Evolutionary conservation across 1,284 basidiomycete species (phyloP).

Genomic region (Malassezia cuniculi): DNA sequence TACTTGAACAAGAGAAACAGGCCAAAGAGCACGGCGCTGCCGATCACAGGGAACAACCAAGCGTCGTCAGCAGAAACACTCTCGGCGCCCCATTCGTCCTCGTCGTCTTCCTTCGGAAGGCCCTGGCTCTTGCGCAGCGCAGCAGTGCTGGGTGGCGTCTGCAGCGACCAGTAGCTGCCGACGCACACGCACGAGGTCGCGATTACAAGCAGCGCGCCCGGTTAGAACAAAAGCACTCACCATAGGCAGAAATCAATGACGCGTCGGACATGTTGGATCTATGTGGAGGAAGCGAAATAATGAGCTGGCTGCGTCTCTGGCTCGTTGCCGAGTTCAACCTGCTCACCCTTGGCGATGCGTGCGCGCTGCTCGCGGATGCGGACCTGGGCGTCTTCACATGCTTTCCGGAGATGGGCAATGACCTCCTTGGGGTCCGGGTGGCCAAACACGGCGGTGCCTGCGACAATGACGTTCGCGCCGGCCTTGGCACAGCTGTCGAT

Average conservation of each 20-base stretch:
- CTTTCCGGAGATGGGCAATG: constrained; percentile 27
- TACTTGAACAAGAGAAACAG: constrained; percentile 41
- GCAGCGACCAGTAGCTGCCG: constrained; percentile 31
- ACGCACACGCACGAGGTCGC: constrained; percentile 20
- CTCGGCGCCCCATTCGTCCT: constrained; percentile 24
- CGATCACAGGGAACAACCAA: constrained; percentile 40
- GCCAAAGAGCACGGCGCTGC: constrained; percentile 30
- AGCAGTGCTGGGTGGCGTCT: constrained; percentile 30
- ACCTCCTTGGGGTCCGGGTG: constrained; percentile 58
- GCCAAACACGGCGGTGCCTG: constrained; percentile 88
- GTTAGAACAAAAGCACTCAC: constrained; percentile 1
- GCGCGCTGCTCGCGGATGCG: constrained; percentile 36
- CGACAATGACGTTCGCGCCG: constrained; percentile 81
- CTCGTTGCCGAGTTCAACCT: constrained; percentile 19
- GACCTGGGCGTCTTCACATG: constrained; percentile 40
- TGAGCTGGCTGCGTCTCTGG: constrained; percentile 16
- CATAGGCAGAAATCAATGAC: constrained; percentile 28
- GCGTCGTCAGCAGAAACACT: constrained; percentile 35
- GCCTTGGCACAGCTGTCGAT: constrained; percentile 79
- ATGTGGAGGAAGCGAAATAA: constrained; percentile 2
- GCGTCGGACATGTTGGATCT: constrained; percentile 1
- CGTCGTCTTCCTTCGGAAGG: constrained; percentile 17
- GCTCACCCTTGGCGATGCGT: constrained; percentile 25
- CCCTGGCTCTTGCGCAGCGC: constrained; percentile 17
- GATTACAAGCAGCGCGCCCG: not conserved